phyloP scores from a whole-genome alignment of 2,329 filamentous ascomycete species.

The Cercospora nicotianae region DNA sequence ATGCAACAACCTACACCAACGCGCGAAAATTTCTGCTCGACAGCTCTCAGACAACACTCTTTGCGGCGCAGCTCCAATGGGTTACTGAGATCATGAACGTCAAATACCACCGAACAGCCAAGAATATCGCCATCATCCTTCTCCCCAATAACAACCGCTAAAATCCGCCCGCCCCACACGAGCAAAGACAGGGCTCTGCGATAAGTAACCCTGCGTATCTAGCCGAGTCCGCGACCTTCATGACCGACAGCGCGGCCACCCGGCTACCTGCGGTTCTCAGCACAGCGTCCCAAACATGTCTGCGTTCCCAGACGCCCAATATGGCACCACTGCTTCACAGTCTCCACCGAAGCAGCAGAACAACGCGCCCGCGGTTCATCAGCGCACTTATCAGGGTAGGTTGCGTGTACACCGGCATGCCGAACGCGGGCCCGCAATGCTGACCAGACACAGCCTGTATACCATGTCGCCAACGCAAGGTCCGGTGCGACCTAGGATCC shows the following conservation, averaged over 20 bases:
- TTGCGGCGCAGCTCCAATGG: slow-evolving; percentile 11
- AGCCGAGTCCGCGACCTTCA: slow-evolving; percentile 11
- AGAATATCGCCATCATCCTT: slow-evolving; percentile 30
- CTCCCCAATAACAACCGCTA: slow-evolving; percentile 33
- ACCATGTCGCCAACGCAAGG: slow-evolving; percentile 58
- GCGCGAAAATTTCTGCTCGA: background rate
- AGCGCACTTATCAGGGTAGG: slow-evolving; percentile 34
- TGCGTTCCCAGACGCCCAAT: slow-evolving; percentile 22
- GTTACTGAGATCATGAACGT: slow-evolving; percentile 25
- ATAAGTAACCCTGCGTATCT: slow-evolving; percentile 16
- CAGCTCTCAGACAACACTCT: background rate
- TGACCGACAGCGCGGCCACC: slow-evolving; percentile 7
- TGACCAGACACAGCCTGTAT: slow-evolving; percentile 47
- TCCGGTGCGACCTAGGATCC: slow-evolving; percentile 61
- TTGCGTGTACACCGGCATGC: slow-evolving; percentile 6
- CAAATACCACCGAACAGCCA: slow-evolving; percentile 17
- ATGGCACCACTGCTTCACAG: slow-evolving; percentile 22
- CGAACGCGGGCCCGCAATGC: background rate
- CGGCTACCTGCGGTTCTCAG: slow-evolving; percentile 25
- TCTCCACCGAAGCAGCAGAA: slow-evolving; percentile 22
- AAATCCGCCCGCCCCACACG: background rate
- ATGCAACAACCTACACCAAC: background rate
- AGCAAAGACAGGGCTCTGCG: background rate
- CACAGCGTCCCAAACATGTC: slow-evolving; percentile 25
- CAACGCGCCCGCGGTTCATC: slow-evolving; percentile 23